Conservation (phyloP, 441 rosid genomes). For the Pelargonium australe region DNA sequence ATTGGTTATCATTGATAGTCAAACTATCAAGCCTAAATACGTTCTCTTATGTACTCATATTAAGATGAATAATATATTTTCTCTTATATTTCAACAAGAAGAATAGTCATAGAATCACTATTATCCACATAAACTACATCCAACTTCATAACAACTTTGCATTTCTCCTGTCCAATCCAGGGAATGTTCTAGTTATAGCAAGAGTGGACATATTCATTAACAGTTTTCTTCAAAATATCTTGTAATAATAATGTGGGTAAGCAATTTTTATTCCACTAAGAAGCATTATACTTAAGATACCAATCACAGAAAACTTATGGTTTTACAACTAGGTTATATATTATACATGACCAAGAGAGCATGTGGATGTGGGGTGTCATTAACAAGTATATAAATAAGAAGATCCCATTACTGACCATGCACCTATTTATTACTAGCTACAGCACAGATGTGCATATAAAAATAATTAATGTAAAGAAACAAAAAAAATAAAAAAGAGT, state of each 20-base stretch:
- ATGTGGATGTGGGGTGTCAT: background rate
- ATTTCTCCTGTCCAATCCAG: background rate
- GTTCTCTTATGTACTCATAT: too few relatives aligned
- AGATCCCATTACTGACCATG: background rate
- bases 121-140: background rate
- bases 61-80: too few relatives aligned
- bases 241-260: background rate
- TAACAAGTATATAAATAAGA: background rate
- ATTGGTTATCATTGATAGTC: too few relatives aligned
- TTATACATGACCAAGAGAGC: background rate
- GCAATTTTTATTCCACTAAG: background rate
- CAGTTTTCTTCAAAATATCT: background rate
- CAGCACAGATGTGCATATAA: background rate
- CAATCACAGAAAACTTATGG: background rate
- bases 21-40: too few relatives aligned
- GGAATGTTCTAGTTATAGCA: background rate
- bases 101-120: background rate
- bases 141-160: constrained; percentile 2
- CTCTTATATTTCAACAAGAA: too few relatives aligned
- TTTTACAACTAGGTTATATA: background rate
- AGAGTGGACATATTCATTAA: background rate
- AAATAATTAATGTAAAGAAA: background rate
- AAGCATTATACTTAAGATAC: background rate
- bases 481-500: background rate
- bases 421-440: background rate